These are phyloP conservation scores for Nakazawaea holstii DNA, from an alignment of 805 yeast genomes.

Conservation along the genomic window DNA sequence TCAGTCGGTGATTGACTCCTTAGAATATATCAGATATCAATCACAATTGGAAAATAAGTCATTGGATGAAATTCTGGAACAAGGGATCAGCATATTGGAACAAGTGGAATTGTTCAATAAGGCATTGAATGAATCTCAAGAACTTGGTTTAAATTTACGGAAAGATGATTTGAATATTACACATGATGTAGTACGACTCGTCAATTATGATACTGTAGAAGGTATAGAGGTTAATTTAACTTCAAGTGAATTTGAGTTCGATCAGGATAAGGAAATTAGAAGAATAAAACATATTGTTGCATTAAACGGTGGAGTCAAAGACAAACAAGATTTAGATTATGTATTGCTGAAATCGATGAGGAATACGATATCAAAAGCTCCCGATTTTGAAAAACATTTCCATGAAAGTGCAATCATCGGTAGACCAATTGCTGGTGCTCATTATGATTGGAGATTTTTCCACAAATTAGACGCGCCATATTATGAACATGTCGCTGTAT, in stretches of 20 bases:
- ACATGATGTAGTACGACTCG: conserved; percentile 14
- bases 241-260: conserved; percentile 21
- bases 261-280: conserved; percentile 16
- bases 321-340: conserved; percentile 16
- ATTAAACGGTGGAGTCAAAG: neutral
- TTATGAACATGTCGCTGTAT: conserved; percentile 29
- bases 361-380: conserved; percentile 4
- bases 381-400: conserved; percentile 25
- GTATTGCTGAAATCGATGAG: conserved; percentile 15
- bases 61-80: conserved; percentile 12
- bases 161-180: conserved; percentile 11
- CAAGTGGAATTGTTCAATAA: neutral
- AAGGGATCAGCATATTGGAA: conserved; percentile 15
- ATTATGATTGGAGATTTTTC: conserved; percentile 53
- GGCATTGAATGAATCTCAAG: neutral
- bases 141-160: neutral
- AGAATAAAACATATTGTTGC: conserved; percentile 11
- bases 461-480: conserved; percentile 38
- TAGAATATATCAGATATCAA: conserved; percentile 15
- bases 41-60: conserved; percentile 9
- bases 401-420: conserved; percentile 28
- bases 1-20: conserved; percentile 11
- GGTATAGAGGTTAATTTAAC: conserved; percentile 14
- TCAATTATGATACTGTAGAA: conserved; percentile 9
- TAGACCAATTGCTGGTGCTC: conserved; percentile 23